Evolutionary conservation across 192 early-diverging fungal species (phyloP), one percentile per base, ranked within the genome.

Genomic region (Chytriomyces confervae): DNA sequence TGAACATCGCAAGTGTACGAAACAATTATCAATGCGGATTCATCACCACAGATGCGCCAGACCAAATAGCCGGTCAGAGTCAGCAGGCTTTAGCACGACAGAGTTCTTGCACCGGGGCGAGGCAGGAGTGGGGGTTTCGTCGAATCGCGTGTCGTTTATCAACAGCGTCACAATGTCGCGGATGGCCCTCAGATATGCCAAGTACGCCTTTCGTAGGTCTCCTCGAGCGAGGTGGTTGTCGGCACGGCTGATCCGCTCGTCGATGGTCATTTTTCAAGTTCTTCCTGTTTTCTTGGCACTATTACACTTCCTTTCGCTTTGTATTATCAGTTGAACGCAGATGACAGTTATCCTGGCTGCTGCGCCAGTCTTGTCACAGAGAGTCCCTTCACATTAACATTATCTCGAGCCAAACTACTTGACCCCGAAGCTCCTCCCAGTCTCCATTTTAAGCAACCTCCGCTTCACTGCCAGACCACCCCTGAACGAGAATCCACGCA

Each of bases 1-100:
- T 11, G 6, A n/a, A 8, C n/a, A 29, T 8, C 45, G 73, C 13
- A 62, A 65, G 36, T 36, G 36, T 3, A 1, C 23, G 44, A 11
- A 69, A 61, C n/a, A 46, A 24, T 1, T 0, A 60, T 63, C 60
- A 2, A 13, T 36, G 36, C 70, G 36, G 69, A 50, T 6, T n/a
- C 66, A 66, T 24, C 24, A 79, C 77, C 77, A 79, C 45, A 79
- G 27, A 65, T 79, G 77, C 23, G 77, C 77, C 27, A 79, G 62
- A 11, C 77, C 77, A 53, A 79, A 79, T 10, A 79, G 62, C 8
- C 77, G 67, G 44, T 79, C 67, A 0, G 61, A 62, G 50, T 79
- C 77, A 3, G 13, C 43, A n/a, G 77, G 77, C 48, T 49, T 70
- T 4, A 51, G 11, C 13, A 23, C 24, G 24, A 78, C 77, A 8